A percentile compares a stretch with the other conserved stretches of the same genome.
These are phyloP conservation scores for Chrysanthemum lavandulifolium DNA, from an alignment of 129 eudicot species.

Conservation along the genomic window DNA sequence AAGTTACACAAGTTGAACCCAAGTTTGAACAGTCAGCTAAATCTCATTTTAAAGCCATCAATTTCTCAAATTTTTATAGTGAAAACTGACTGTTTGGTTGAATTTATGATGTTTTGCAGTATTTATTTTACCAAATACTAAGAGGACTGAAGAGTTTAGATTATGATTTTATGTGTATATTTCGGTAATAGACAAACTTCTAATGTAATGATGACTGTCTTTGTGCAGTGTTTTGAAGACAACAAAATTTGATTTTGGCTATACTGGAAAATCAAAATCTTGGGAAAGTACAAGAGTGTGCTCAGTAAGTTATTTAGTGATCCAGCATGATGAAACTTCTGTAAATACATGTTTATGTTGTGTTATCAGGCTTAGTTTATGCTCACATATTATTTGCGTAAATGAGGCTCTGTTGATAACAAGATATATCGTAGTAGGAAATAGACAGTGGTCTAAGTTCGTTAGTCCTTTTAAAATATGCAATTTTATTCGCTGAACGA, in stretches of 20 bases:
- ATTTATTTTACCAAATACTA: too few relatives aligned
- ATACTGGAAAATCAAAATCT: slow-evolving; percentile 81
- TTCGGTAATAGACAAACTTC: not conserved
- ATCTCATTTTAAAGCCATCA: too few relatives aligned
- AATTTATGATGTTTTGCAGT: too few relatives aligned
- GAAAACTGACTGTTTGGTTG: too few relatives aligned
- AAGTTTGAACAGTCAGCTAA: too few relatives aligned
- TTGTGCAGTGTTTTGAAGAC: too few relatives aligned
- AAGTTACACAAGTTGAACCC: too few relatives aligned
- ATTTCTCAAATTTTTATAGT: too few relatives aligned
- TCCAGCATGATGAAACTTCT: not conserved
- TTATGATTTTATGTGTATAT: slow-evolving; percentile 5
- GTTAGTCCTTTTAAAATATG: not conserved
- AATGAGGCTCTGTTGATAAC: not conserved
- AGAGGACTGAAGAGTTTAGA: too few relatives aligned
- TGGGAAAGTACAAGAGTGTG: slow-evolving; percentile 77
- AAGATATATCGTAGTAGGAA: not conserved
- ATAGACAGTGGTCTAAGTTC: not conserved
- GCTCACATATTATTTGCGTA: not conserved
- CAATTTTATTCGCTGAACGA: not conserved
- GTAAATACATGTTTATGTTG: not conserved
- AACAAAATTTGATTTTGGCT: slow-evolving; percentile 80
- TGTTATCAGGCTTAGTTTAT: not conserved
- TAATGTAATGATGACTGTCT: slow-evolving; percentile 16
- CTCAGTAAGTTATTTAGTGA: slow-evolving; percentile 64